These are phyloP conservation scores for Nepenthes mirabilis DNA, from an alignment of 148 eudicot genomes.

Conservation along the genomic window DNA sequence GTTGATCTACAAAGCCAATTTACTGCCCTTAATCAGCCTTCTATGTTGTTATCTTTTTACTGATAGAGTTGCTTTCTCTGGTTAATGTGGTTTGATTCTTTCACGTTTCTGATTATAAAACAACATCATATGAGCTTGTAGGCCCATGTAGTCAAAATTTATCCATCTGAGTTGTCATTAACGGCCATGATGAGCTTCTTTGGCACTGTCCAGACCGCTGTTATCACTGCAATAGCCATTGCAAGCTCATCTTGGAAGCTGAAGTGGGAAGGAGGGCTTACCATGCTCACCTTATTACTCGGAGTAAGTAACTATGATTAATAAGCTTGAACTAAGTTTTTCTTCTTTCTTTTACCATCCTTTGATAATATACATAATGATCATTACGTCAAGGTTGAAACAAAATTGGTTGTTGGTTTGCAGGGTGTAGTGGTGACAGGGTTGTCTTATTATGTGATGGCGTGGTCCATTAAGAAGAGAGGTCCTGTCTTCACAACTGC, in stretches of 20 bases:
- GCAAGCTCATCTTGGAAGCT: not conserved
- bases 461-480: not conserved
- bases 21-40: too few species aligned
- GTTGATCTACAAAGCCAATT: too few species aligned
- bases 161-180: not conserved
- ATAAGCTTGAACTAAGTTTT: too few species aligned
- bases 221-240: not conserved
- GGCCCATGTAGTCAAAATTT: not conserved
- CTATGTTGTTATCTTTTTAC: too few species aligned
- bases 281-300: not conserved
- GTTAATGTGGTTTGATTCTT: too few species aligned
- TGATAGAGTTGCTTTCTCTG: too few species aligned
- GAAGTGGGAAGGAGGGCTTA: not conserved
- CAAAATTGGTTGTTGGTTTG: not conserved
- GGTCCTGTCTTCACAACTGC: not conserved
- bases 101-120: too few species aligned
- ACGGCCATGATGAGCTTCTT: slow-evolving; percentile 1
- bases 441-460: not conserved
- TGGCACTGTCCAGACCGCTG: not conserved
- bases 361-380: too few species aligned
- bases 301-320: not conserved
- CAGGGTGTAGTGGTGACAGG: slow-evolving; percentile 1
- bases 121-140: not conserved
- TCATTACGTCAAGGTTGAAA: too few species aligned
- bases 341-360: too few species aligned